Evolutionary conservation across 2,329 filamentous ascomycete genomes (phyloP).

Genomic region (Microcera coccophila): DNA sequence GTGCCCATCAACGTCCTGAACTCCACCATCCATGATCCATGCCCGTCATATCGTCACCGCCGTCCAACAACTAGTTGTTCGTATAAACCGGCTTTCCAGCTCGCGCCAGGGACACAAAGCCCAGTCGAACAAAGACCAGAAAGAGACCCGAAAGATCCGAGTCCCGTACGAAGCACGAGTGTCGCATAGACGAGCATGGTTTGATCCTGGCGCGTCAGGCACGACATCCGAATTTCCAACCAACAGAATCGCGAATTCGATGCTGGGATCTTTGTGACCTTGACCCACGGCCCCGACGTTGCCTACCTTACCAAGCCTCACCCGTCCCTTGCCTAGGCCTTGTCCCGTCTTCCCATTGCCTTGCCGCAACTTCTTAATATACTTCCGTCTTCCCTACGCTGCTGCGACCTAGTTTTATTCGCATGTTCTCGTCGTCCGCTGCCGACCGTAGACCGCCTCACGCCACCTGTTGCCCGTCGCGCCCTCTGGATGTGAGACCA

Average conservation of each 20-base stretch:
- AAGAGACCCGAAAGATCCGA: background rate
- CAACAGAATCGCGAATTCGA: slow-evolving; percentile 8
- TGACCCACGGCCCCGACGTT: slow-evolving; percentile 1
- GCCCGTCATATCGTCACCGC: background rate
- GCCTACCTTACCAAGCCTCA: slow-evolving; percentile 2
- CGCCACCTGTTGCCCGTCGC: slow-evolving; percentile 16
- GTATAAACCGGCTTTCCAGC: background rate
- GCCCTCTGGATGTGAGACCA: slow-evolving; percentile 19
- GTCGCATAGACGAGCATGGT: background rate
- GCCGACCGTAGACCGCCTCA: slow-evolving; percentile 23
- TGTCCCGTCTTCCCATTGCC: background rate
- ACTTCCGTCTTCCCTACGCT: slow-evolving; percentile 3
- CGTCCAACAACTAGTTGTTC: background rate
- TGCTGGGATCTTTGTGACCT: slow-evolving; percentile 1
- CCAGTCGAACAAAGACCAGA: background rate
- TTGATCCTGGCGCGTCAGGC: slow-evolving; percentile 11
- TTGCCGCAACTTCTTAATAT: background rate
- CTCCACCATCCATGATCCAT: background rate
- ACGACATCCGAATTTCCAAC: slow-evolving; percentile 3
- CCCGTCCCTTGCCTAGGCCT: background rate
- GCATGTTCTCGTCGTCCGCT: slow-evolving; percentile 1
- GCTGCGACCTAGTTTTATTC: background rate
- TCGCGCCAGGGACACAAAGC: background rate
- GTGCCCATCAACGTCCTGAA: too few species aligned
- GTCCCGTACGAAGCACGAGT: background rate